Base-by-base conservation (phyloP, 1,284 basidiomycete species). In the Stygiomarasmius scandens region DNA sequence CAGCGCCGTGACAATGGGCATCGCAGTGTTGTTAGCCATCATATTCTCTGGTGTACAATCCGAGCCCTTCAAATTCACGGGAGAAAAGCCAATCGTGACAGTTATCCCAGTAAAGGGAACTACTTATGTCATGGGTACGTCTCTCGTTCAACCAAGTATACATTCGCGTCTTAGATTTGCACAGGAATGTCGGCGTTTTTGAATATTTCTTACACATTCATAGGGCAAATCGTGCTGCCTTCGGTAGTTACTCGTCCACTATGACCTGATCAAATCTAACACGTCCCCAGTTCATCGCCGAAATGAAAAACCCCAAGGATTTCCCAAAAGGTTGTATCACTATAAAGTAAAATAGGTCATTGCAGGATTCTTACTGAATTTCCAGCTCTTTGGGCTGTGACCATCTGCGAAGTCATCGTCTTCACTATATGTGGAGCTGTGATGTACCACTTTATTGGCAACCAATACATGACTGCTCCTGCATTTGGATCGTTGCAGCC, bases 371-470 rank as follows among this genome's bases (percentile, higher is more conserved):
- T 53, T 20, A 49, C 45, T 59, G 23, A 53, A 14, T 29, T 11
- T 19, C 9, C 43, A 75, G 77, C 78, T 12, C 67, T 80, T 2
- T 78, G 76, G 76, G 76, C 76, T 1, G 74, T 77, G 3, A 77
- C 77, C 1, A 74, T 77, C 16, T 74, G 79, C 27, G 84, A 89
- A 67, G 73, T 87, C 55, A 66, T 83, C 25, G 72, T 86, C 9
- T 89, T 87, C 73, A 80, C 80, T 2, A 68, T 87, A 41, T 82
- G 80, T 45, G 85, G 86, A 10, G 81, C 82, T 2, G 74, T 89
- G 24, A 81, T 86, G 45, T 89, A 89, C 67, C 74, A 79, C 56
- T 83, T 71, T 60, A 70, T 77, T 23, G 79, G 74, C 65, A 79
- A 73, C 63, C 77, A 81, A 66, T 80, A 81, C 65, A 77, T 82